Conservation (phyloP, 2,329 filamentous ascomycete species). For the Setomelanomma holmii region DNA sequence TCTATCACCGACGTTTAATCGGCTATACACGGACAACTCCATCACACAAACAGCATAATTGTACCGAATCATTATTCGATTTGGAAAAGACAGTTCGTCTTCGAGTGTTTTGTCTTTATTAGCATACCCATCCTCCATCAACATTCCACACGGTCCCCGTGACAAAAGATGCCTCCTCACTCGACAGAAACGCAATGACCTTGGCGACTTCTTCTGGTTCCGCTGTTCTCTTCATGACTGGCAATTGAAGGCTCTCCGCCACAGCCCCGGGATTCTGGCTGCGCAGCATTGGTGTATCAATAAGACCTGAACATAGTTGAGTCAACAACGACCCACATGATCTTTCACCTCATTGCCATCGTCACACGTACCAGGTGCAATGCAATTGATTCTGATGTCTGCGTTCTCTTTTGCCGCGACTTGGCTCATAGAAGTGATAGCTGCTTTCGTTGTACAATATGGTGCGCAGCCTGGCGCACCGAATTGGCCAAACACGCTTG, state of each 20-base stretch:
- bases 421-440: constrained; percentile 42
- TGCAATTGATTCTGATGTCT: constrained; percentile 27
- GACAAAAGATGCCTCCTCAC: constrained; percentile 54
- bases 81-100: too few species aligned
- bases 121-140: constrained; percentile 35
- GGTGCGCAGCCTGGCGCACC: constrained; percentile 29
- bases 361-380: constrained; percentile 19
- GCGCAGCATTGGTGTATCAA: constrained; percentile 27
- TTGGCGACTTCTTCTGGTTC: constrained; percentile 47
- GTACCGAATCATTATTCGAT: too few species aligned
- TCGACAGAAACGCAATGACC: constrained; percentile 54
- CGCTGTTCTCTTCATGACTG: constrained; percentile 20
- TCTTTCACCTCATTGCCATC: too few species aligned
- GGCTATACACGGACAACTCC: too few species aligned
- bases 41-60: too few species aligned
- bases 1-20: background rate
- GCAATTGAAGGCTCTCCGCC: constrained; percentile 19
- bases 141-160: constrained; percentile 53
- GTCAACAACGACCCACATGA: too few species aligned
- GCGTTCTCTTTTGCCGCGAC: constrained; percentile 38
- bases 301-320: too few species aligned
- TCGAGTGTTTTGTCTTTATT: too few species aligned
- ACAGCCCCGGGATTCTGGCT: constrained; percentile 22
- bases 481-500: constrained; percentile 36
- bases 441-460: constrained; percentile 41